phyloP scores from a whole-genome alignment of 2,329 filamentous ascomycete species.

The Xylariaceae sp. region DNA sequence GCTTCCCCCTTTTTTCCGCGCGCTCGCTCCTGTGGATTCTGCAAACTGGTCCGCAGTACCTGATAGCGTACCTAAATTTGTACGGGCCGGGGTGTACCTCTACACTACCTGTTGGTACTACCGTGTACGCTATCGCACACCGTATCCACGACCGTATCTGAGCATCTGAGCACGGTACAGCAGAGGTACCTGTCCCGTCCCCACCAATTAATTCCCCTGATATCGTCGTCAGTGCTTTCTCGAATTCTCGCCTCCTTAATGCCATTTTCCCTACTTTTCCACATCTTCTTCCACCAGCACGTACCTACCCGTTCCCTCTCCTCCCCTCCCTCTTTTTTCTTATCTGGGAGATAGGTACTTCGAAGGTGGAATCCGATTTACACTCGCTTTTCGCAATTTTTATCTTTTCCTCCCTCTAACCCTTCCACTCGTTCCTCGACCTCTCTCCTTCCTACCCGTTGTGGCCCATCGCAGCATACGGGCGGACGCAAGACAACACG shows the following conservation, averaged over 20 bases:
- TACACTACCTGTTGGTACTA: not conserved
- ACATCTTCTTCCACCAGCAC: constrained; percentile 21
- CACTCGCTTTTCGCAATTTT: constrained; percentile 26
- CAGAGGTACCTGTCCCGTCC: not conserved
- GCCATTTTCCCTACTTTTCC: constrained; percentile 30
- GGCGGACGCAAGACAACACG: constrained; percentile 18
- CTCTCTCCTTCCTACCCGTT: constrained; percentile 18
- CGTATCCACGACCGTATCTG: not conserved
- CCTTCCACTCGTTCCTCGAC: constrained; percentile 10
- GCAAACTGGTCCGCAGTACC: not conserved
- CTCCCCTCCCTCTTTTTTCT: constrained; percentile 22
- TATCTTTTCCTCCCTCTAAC: constrained; percentile 18
- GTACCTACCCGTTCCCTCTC: constrained; percentile 15
- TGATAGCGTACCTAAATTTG: not conserved
- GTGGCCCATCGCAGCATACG: constrained; percentile 13
- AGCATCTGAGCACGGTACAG: not conserved
- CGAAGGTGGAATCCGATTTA: constrained; percentile 28
- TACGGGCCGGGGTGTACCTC: not conserved
- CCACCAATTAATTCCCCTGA: constrained; percentile 13
- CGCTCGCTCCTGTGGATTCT: not conserved
- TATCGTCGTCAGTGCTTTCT: constrained; percentile 11
- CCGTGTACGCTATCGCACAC: not conserved
- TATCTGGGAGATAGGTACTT: constrained; percentile 10
- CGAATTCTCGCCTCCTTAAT: constrained; percentile 27
- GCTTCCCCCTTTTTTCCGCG: constrained; percentile 5